Evolutionary conservation across 176 grass and related monocot genomes (phyloP), one percentile per base, ranked within the genome.

Genomic region (Oryza glumipatula): DNA sequence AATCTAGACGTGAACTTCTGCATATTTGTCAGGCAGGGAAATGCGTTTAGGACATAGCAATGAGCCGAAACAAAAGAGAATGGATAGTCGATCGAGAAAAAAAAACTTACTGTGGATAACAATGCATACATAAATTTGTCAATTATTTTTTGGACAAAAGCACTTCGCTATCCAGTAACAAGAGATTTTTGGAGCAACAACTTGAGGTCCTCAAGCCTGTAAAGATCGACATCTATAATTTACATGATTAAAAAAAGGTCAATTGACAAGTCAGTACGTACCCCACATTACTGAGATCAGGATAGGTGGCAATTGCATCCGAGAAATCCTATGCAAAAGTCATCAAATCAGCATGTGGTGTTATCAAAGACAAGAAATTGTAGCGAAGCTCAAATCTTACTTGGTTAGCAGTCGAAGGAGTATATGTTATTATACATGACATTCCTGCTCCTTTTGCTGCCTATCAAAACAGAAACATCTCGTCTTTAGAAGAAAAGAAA

Each of bases 341-440:
- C 66, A 80, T 65, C 46, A 83, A 21, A 74, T 90, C 47, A 90
- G 48, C 38, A 78, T 32, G 7, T 44, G 5, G 4, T 22, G n/a
- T 5, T 74, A 26, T 45, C 0, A 80, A 36, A 4, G 35, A 46
- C 9, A 89, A 71, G 17, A 90, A 43, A 21, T 83, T 80, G 49
- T 56, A 68, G 21, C 24, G 78, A 58, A 88, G 48, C 66, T 76
- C 22, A 67, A 61, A 49, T 76, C 78, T 80, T 83, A 99, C 96
- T 91, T 99, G 96, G 52, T 84, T 94, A 76, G 96, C 84, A 30
- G 96, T 99, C 70, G 96, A 99, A 84, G 88, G 60, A 78, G 96
- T 99, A 83, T 89, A 96, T 85, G 93, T 92, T 86, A 96, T 89
- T 91, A 99, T 89, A 86, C 95, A 98, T 69, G 91, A 84, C 96